Base-by-base conservation (phyloP, 2,329 filamentous ascomycete genomes). In the Rhinocladiella mackenziei region DNA sequence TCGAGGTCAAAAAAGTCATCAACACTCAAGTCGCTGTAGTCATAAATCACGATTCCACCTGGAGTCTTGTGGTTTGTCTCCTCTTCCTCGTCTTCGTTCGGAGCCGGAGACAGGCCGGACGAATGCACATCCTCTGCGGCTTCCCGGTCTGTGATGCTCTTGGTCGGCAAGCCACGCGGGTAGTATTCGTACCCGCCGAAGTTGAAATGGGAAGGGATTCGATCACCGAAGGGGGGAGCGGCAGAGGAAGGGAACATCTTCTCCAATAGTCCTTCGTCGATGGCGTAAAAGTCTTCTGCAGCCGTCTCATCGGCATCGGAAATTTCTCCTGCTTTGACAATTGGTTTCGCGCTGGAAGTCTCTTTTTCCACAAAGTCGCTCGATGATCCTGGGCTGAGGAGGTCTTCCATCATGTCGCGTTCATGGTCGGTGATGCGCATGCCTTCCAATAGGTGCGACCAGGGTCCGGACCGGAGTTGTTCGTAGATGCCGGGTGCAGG, bases 1-100 rank as follows among this genome's bases (percentile, higher is more conserved):
- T 53, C 50, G 17, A 50, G 31, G 32, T 53, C 46, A 18, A 53
- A 53, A 25, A 53, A 48, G 26, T 53, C 50, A 33, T 53, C 39
- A 8, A 50, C 46, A 15, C 50, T 50, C 19, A 50, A 29, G 26
- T 20, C 35, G 18, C 19, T 26, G 35, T 50, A 43, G 30, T 43
- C 43, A 20, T 43, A 43, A 30, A 53, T 44, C 10, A 47, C 39
- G 30, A 49, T 38, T 13, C 46, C 46, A 14, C 38, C 19, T 15
- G 41, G 47, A 19, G 34, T 25, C 7, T n/a, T 32, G 5, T 17
- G 11, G 1, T 35, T 25, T 17, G 19, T 13, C 18, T 46, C 39
- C 6, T 9, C 17, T 5, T 29, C 40, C 22, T 47, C 43, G 2
- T 40, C 35, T 31, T 39, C 35, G 17, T 50, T 36, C 15, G 23